Evolutionary conservation across 441 rosid genomes (phyloP), one percentile per base, ranked within the genome.

Genomic region (Brassica hybrid): DNA sequence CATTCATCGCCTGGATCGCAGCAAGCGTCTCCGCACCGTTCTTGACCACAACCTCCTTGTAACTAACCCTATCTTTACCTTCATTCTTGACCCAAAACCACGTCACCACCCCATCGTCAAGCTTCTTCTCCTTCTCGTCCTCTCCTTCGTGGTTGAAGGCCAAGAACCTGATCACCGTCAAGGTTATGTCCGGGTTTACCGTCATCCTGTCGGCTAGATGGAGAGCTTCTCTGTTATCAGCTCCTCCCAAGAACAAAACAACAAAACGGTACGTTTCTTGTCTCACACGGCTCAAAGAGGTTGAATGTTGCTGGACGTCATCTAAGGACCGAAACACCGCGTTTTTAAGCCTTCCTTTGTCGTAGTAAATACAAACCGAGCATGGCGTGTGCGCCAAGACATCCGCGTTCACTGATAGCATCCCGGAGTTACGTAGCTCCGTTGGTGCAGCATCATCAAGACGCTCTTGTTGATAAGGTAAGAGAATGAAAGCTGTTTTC

Each of bases 41-140:
- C 50, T 72, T 83, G 59, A 90, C 96, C 56, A 87, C 87, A 34
- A 86, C 88, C 65, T 91, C 96, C 43, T 85, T 84, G 76, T 89
- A 95, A 11, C 30, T 66, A 48, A 91, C 91, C 61, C 90, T 74
- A 7, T 81, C 75, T 7, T 90, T 90, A 9, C 68, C 8, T 66
- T 88, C 97, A 52, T 90, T 91, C 71, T 85, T 89, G 56, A 86
- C 90, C 97, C 93, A 87, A n/a, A 94, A 93, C 87, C 89, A 89
- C 1, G 93, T 88, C 25, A 91, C 90, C 30, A 85, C 80, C n/a
- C 97, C 94, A 74, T 93, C 96, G 63, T 91, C 94, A 4, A 91
- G 85, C 77, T 89, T 95, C 58, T 52, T 52, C 58, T 52, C 58
- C 71, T 83, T 78, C 72, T 85, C 91, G 10, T 87, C 76, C 8